A percentile compares a stretch with the other conserved stretches of the same genome.
These are phyloP conservation scores for Neonectria coccinea DNA, from an alignment of 2,329 filamentous ascomycete species.

Conservation along the genomic window DNA sequence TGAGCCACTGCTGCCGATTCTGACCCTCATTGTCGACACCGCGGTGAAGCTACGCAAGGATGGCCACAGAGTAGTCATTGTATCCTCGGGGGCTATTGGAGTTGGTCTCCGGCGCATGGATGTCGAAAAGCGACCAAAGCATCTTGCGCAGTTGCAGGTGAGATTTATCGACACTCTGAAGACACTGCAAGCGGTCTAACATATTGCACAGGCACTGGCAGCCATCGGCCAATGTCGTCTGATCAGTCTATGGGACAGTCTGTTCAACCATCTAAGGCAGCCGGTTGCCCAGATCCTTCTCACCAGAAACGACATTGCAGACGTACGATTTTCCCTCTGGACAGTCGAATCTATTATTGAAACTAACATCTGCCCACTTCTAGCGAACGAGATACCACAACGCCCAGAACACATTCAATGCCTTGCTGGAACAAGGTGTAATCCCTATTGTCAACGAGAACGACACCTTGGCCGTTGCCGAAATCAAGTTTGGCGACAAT, in stretches of 20 bases:
- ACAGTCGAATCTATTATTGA: constrained; percentile 8
- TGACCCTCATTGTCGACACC: constrained; percentile 94
- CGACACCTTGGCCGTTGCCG: constrained; percentile 93
- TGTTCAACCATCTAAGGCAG: constrained; percentile 89
- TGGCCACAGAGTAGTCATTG: constrained; percentile 94
- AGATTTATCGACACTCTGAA: constrained; percentile 15
- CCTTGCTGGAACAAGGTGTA: constrained; percentile 92
- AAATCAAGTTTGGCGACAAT: constrained; percentile 99
- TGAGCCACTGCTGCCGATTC: constrained; percentile 89
- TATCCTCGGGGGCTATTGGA: constrained; percentile 96
- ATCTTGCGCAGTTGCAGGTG: constrained; percentile 88
- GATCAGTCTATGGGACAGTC: constrained; percentile 93
- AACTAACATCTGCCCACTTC: constrained; percentile 14
- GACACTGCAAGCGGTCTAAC: constrained; percentile 26
- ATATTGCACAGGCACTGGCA: constrained; percentile 75
- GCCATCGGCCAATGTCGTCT: constrained; percentile 96
- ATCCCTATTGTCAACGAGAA: constrained; percentile 99
- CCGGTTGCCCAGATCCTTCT: constrained; percentile 95
- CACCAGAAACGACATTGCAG: constrained; percentile 95
- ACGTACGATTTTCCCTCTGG: constrained; percentile 66
- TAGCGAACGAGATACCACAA: constrained; percentile 93
- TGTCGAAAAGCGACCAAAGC: constrained; percentile 86
- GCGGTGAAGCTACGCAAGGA: constrained; percentile 87
- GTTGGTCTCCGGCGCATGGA: constrained; percentile 93
- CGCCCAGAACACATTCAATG: constrained; percentile 93